Percentiles rank a stretch among this genome's conserved stretches.
Evolutionary conservation across 306 rosid genomes (phyloP).

Genomic region (Nissolia schottii): DNA sequence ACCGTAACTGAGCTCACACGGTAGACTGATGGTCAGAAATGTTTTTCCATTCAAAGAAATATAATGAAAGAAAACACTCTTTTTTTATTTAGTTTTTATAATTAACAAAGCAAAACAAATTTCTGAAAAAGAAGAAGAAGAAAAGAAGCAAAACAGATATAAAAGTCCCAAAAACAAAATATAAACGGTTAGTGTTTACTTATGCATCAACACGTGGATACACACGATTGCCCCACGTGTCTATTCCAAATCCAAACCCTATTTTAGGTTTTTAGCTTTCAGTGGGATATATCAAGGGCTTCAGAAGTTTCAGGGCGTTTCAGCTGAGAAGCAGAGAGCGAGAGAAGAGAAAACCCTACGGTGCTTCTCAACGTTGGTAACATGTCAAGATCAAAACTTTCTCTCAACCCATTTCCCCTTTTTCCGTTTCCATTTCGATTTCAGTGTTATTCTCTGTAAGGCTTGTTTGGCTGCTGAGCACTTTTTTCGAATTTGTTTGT

Average conservation of each 20-base stretch:
- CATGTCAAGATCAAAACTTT: conserved; percentile 15
- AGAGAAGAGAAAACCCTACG: neutral
- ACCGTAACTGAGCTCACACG: no score
- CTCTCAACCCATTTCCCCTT: neutral
- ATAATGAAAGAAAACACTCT: no score
- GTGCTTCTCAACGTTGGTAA: conserved; percentile 13
- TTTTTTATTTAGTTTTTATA: no score
- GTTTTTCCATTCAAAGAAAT: no score
- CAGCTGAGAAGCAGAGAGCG: neutral
- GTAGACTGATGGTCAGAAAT: no score
- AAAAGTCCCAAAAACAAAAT: neutral
- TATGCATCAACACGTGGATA: neutral
- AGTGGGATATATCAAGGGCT: conserved; percentile 11
- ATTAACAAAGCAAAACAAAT: no score
- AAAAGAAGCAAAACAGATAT: no score
- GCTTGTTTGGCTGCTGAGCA: neutral
- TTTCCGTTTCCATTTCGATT: neutral
- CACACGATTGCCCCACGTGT: conserved; percentile 8
- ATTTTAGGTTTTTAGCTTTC: neutral
- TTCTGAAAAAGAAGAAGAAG: no score
- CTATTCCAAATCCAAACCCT: conserved; percentile 14
- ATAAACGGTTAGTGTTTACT: neutral
- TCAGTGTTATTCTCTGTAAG: neutral
- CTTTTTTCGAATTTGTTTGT: neutral
- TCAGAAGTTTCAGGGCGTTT: neutral